Base-by-base conservation (phyloP, 2,329 filamentous ascomycete species). In the Ilyonectria robusta region DNA sequence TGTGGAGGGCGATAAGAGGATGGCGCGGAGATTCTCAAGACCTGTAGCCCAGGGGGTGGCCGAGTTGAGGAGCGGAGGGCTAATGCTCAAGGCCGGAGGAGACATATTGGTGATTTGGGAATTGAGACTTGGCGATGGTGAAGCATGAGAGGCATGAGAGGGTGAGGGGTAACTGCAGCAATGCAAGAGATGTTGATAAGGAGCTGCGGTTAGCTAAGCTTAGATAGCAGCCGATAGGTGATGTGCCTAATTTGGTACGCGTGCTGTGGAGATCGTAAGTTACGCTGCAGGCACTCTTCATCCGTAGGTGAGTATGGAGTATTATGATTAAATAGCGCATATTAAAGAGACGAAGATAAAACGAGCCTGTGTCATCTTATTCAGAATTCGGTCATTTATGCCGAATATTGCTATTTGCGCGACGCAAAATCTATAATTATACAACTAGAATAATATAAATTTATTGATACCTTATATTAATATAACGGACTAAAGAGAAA, bases 31-130 rank as follows among this genome's bases (percentile, higher is more conserved):
- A 69, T 94, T 88, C 5, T 86, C 83, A 6, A 86, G 78, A 3
- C 87, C 89, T 0, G 92, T 93, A 29, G 92, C 92, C 92, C 92
- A 94, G 0, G 93, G 93, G 56, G 88, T 91, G 33, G 93, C 89
- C 1, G 92, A 92, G 80, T 95, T 95, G 70, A 94, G 83, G 7
- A 95, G 83, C 0, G 92, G 91, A 1, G 91, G 92, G 48, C 83
- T 72, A 66, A 94, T 88, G 8, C 71, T 57, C 10, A 92, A 78
- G 9, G 51, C 62, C 7, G 69, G 74, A 1, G 73, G 75, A 6
- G 72, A 6, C 73, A 73, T 76, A 2, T 33, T 67, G 8, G 13
- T 4, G 40, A 10, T 23, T 53, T 72, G 10, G 9, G 29, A 11
- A 51, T 19, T 15, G 48, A 33, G 48, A 33, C 4, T 31, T 7